Evolutionary conservation across 2,329 filamentous ascomycete genomes (phyloP), one percentile per base, ranked within the genome.

Genomic region (Tolypocladium album): DNA sequence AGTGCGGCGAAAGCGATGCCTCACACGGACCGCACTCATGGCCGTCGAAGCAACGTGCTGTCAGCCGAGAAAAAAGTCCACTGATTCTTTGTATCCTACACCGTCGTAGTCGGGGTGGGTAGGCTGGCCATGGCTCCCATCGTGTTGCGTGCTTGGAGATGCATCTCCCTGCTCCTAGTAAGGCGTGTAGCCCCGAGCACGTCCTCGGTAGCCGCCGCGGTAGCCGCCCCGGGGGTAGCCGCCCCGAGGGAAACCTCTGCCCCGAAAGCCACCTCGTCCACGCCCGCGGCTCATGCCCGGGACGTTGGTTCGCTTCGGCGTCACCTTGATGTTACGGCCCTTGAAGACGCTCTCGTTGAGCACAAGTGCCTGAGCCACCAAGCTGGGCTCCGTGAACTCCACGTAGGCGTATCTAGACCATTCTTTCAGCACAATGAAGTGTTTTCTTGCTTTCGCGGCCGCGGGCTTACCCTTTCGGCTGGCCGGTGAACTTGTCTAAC

Each of bases 331-430:
- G 74, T 94, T 95, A 69, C 94, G 86, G 64, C 91, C 92, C 69
- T 94, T 92, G 78, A 99, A 96, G 61, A 95, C 82, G 74, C 92
- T 97, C 77, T 99, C 94, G 74, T 99, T 97, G 61, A 99, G 81
- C 47, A 97, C 92, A 62, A 99, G 83, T 34, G 94, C 94, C 74
- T 96, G 90, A 56, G 90, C 91, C 64, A 99, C 93, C 63, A 97
- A 82, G 75, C 86, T 92, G 56, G 94, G 92, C 77, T 97, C 94
- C 62, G 90, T 88, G 72, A 99, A 99, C 77, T 99, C 94, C 69
- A 99, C 94, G 77, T 99, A 99, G 71, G 94, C 94, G 78, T 99
- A 99, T 65, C 92, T 97, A 76, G 20, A 15, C 31, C 50, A 22
- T 15, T 20, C 1, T 22, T 34, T 55, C 50, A 55, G 50, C 31